Evolutionary conservation across 2,329 filamentous ascomycete species (phyloP), one percentile per base, ranked within the genome.

Genomic region (Paecilomyces variotii): DNA sequence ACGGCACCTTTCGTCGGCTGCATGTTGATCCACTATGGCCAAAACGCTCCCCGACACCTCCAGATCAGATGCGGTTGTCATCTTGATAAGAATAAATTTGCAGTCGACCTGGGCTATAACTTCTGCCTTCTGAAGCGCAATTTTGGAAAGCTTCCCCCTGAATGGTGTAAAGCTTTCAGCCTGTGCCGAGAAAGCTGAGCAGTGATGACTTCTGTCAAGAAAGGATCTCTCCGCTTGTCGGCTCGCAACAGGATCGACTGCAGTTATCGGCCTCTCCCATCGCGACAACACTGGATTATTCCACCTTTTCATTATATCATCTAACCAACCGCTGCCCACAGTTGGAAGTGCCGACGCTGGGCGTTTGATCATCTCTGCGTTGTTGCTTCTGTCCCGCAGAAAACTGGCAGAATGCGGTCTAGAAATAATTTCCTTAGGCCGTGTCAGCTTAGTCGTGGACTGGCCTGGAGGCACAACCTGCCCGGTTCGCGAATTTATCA

Each of bases 1-100:
- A 1, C 87, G 86, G 62, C 89, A 86, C 53, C 94, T 83, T 76
- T 99, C 94, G 70, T 97, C 93, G 2, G 92, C 94, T 0, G 94
- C 94, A 70, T 99, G 94, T 68, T 99, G 94, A 68, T 99, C 94
- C 4, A 97, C 81, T 45, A 97, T 78, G 0, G 96, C 80, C 3
- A 97, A 76, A 1, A 85, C 64, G 2, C 60, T 49, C 14, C 45
- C 59, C 27, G 52, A 56, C 6, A 51, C 35, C 51, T 61, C n/a
- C 52, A 10, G 19, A 35, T 10, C 6, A 14, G 57, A 4, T 4
- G 55, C 60, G 2, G 68, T 56, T 0, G 73, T 70, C 55, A 90
- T 75, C 61, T 84, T 87, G 25, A 86, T 79, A 0, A 99, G 75
- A 14, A 99, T 88, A 69, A 96, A 99, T 71, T 99, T 99, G 12